These are phyloP conservation scores for Ichthyophthirius multifiliis DNA, from an alignment of 169 alveolate genomes.

Conservation along the genomic window DNA sequence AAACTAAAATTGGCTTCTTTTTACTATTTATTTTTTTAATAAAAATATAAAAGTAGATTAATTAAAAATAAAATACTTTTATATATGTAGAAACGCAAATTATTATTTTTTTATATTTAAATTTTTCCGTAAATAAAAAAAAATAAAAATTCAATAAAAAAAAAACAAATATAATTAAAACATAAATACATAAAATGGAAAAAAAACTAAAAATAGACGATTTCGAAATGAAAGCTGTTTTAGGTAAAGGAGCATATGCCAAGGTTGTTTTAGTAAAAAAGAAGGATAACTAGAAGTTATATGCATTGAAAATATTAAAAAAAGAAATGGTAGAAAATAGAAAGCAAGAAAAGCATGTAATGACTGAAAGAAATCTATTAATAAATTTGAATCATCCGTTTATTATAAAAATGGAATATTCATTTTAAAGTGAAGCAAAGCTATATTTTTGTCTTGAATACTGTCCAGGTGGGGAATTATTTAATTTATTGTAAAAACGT, in stretches of 20 bases:
- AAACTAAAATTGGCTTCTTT: too few relatives aligned
- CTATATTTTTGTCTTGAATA: slow-evolving; percentile 77
- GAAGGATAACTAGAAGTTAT: slow-evolving; percentile 64
- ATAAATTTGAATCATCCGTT: slow-evolving; percentile 69
- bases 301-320: slow-evolving; percentile 77
- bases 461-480: slow-evolving; percentile 62
- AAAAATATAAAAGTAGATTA: too few relatives aligned
- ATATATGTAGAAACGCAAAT: too few relatives aligned
- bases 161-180: too few relatives aligned
- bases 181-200: too few relatives aligned
- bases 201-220: slow-evolving; percentile 43
- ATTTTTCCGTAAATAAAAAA: too few relatives aligned
- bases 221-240: slow-evolving; percentile 32
- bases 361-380: slow-evolving; percentile 74
- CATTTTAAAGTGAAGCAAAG: slow-evolving; percentile 69
- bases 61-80: too few relatives aligned
- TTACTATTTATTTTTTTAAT: too few relatives aligned
- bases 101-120: too few relatives aligned
- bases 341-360: slow-evolving; percentile 64
- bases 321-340: slow-evolving; percentile 57
- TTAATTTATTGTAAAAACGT: slow-evolving; percentile 37
- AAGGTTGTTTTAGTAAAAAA: slow-evolving; percentile 69
- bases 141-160: too few relatives aligned
- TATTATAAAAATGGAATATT: slow-evolving; percentile 68
- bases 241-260: slow-evolving; percentile 67